phyloP scores from a whole-genome alignment of 306 rosid species.

The Prinsepia uniflora region DNA sequence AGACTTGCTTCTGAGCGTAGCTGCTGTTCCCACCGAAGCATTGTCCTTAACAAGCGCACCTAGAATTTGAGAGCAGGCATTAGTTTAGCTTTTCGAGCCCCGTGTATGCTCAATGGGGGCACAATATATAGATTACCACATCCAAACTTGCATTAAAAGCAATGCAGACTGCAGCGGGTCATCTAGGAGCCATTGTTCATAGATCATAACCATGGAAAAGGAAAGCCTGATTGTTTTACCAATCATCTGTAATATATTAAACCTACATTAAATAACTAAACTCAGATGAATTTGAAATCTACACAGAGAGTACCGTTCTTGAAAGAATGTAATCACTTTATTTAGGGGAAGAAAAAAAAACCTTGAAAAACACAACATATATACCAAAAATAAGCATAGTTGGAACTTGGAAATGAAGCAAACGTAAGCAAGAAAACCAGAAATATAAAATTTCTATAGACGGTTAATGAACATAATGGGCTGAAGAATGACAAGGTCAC shows the following conservation, averaged over 20 bases:
- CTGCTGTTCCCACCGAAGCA: slow-evolving; percentile 93
- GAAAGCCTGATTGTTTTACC: too few species aligned
- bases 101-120: background rate
- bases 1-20: slow-evolving; percentile 68
- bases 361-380: too few species aligned
- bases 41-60: slow-evolving; percentile 75
- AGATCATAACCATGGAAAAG: background rate
- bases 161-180: background rate
- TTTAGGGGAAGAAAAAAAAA: too few species aligned
- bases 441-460: background rate
- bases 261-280: too few species aligned
- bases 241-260: too few species aligned
- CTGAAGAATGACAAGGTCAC: slow-evolving; percentile 3
- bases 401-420: background rate
- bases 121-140: slow-evolving; percentile 2
- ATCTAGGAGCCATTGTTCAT: background rate
- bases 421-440: background rate
- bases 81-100: slow-evolving; percentile 8
- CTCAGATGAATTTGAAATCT: background rate
- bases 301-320: too few species aligned
- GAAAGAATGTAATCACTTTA: too few species aligned
- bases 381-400: too few species aligned
- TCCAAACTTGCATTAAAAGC: background rate
- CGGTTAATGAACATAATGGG: background rate
- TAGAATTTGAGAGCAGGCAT: slow-evolving; percentile 28